Base-by-base conservation (phyloP, 768 basidiomycete genomes). In the Albatrellus ellisii region DNA sequence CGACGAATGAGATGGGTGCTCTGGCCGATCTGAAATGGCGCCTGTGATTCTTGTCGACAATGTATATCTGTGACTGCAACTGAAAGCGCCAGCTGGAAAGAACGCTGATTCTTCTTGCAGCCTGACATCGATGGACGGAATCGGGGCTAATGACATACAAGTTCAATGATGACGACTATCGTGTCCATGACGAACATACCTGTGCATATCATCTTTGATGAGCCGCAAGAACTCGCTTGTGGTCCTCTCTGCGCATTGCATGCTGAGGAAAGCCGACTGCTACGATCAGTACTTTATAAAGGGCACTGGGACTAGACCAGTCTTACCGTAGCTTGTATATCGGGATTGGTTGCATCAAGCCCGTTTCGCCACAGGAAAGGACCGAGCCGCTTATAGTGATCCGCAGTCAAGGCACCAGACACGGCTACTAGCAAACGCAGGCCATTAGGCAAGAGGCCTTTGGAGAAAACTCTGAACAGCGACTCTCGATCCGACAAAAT, bases 81-180 rank as follows among this genome's bases (percentile, higher is more conserved):
- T 85, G 80, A 50, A 74, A 80, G 18, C 83, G 69, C 74, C 79
- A 78, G 42, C 75, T 75, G 36, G 72, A 63, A 8, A 86, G 59
- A 9, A 67, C 64, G 26, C 68, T 65, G 17, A 86, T 59, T 44
- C 73, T 72, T 29, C 65, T 63, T 26, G 81, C 62, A 0, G 78
- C 75, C 36, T 65, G 58, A 27, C 73, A 58, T 39, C 73, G 72
- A n/a, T n/a, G n/a, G 9, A 66, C 67, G 17, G 52, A 51, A 31
- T 64, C 56, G 40, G 75, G 68, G 3, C 68, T 62, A 47, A 80
- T 82, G 43, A 20, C 26, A 20, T 17, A 29, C 14, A 39, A 17
- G 12, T 40, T 32, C 40, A 29, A 38, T 29, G 4, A 22, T 25
- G 48, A 29, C 32, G 32, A n/a, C 17, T 26, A 35, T 14, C n/a